Evolutionary conservation across 192 early-diverging fungal genomes (phyloP), one percentile per base, ranked within the genome.

Genomic region (Mortierella claussenii): DNA sequence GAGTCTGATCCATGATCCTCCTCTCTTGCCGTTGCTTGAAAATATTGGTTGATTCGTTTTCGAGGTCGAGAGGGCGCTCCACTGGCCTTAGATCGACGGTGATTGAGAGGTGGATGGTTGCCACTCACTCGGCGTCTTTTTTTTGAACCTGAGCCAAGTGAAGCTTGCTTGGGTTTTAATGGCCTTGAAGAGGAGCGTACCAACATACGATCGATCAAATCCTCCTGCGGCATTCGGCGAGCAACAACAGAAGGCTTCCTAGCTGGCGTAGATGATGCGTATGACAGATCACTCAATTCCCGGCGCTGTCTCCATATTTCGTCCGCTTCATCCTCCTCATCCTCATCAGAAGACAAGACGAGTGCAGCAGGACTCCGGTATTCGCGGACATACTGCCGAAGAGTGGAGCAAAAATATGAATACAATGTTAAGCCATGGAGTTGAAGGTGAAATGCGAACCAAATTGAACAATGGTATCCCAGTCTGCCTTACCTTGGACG

Each of bases 141-240:
- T 21, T 26, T 34, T 2, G 63, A 65, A 20, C 11, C 27, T 36
- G 52, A 12, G 1, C 21, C 24, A 10, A n/a, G n/a, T n/a, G 60
- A 51, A n/a, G n/a, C 15, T 51, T 32, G 32, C 24, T 23, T 54
- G 32, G 21, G 31, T 0, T 26, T 27, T 17, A 13, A 55, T 13
- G 55, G 17, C 15, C 42, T 52, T 0, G 58, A 49, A 31, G 56
- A 18, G 0, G n/a, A n/a, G n/a, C 68, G 57, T 20, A 69, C 68
- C n/a, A 44, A 54, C 68, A 69, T 69, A 15, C 68, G 46, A 44
- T 69, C 68, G 7, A 69, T 69, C 58, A 69, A 51, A 40, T 69
- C 68, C 23, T 43, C 36, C 6, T n/a, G n/a, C n/a, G n/a, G n/a
- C n/a, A n/a, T n/a, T n/a, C n/a, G n/a, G n/a, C n/a, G n/a, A n/a